phyloP scores from a whole-genome alignment of 176 grass and related monocot species.

The Lolium perenne region DNA sequence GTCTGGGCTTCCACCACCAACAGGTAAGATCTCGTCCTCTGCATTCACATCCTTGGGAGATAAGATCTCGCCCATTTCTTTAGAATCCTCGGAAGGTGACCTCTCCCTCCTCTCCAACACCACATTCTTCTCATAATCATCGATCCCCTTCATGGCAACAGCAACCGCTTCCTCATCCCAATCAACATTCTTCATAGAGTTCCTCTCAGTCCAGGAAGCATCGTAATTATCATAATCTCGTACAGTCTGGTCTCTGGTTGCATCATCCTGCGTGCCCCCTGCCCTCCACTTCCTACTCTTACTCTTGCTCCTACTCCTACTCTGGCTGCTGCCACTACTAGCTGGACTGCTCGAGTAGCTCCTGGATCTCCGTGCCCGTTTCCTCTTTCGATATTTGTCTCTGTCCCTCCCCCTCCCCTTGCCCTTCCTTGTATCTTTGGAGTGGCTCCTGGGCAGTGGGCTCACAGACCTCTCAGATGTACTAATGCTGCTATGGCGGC shows the following conservation, averaged over 20 bases:
- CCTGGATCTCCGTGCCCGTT: conserved; percentile 18
- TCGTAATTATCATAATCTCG: conserved; percentile 44
- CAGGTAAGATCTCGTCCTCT: conserved; percentile 37
- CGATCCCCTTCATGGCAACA: conserved; percentile 26
- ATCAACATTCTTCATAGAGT: not conserved
- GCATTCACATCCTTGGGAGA: conserved; percentile 35
- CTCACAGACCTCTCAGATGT: conserved; percentile 47
- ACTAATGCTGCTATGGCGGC: conserved; percentile 43
- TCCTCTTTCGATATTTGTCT: conserved; percentile 38
- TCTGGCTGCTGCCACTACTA: conserved; percentile 48
- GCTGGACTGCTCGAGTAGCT: conserved; percentile 52
- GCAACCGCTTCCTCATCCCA: conserved; percentile 10
- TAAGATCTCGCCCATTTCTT: conserved; percentile 11
- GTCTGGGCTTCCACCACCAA: conserved; percentile 35
- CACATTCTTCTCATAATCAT: conserved; percentile 37
- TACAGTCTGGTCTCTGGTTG: conserved; percentile 47
- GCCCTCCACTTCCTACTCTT: conserved; percentile 30
- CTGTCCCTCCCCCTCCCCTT: conserved; percentile 52
- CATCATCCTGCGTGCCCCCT: conserved; percentile 22
- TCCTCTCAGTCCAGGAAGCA: conserved; percentile 10
- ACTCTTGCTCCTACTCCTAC: conserved; percentile 49
- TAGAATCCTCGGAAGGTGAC: conserved; percentile 20
- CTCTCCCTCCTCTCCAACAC: conserved; percentile 11
- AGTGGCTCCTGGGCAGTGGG: conserved; percentile 46
- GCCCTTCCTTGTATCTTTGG: conserved; percentile 49